Evolutionary conservation across 352 stramenopile species (phyloP).

Genomic region (Thalassiosira pacifica): DNA sequence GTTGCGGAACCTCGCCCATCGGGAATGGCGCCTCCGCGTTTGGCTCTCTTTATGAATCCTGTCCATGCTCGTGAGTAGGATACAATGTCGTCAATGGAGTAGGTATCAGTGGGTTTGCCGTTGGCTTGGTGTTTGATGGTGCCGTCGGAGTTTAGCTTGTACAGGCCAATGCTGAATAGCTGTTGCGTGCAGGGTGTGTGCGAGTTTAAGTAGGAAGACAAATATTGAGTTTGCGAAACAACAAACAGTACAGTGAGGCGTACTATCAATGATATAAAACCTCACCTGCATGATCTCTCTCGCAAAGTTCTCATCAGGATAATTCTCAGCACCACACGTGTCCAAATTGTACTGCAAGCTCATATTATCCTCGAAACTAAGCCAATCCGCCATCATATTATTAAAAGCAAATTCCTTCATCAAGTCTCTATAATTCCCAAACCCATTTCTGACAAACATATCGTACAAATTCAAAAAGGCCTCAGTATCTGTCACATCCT

Average conservation of each 20-base stretch:
- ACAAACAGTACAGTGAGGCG: too few species aligned
- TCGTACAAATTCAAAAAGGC: slow-evolving; percentile 70
- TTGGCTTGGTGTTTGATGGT: slow-evolving; percentile 53
- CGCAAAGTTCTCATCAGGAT: slow-evolving; percentile 52
- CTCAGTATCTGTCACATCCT: slow-evolving; percentile 54
- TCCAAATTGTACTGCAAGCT: slow-evolving; percentile 44
- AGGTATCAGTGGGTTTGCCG: slow-evolving; percentile 29
- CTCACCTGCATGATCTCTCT: too few species aligned
- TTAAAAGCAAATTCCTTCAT: slow-evolving; percentile 67
- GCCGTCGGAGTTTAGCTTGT: slow-evolving; percentile 73
- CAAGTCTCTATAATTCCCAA: slow-evolving; percentile 65
- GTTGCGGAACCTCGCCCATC: not conserved
- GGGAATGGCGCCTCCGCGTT: not conserved
- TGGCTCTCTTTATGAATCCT: not conserved
- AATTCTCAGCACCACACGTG: slow-evolving; percentile 24
- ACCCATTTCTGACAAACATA: slow-evolving; percentile 71
- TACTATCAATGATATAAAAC: too few species aligned
- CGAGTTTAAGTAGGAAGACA: too few species aligned
- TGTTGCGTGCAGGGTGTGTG: slow-evolving; percentile 61
- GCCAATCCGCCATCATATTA: slow-evolving; percentile 54
- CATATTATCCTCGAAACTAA: slow-evolving; percentile 30
- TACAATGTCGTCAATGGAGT: slow-evolving; percentile 39
- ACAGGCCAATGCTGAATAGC: slow-evolving; percentile 79
- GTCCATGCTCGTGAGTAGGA: slow-evolving; percentile 38
- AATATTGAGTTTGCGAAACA: too few species aligned